Evolutionary conservation across 1,139 yeast genomes (phyloP), one percentile per base, ranked within the genome.

Genomic region (Magnusiomyces clavatus): DNA sequence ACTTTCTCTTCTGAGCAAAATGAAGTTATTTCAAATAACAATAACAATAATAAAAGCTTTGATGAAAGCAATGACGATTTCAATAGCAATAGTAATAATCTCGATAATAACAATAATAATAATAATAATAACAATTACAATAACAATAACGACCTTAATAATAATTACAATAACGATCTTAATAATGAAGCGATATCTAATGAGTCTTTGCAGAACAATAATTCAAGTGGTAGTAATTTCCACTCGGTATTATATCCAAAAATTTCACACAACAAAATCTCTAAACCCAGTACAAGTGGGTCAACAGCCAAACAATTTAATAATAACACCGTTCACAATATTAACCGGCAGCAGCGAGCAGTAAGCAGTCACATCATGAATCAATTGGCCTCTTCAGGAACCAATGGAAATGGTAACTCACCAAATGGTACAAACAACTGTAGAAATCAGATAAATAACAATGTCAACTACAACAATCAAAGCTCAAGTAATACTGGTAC

Each of bases 271-370:
- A 29, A 35, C 5, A 43, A 43, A 16, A 43, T 43, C 14, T 43
- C 46, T 5, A 43, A 43, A 31, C 19, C 46, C 13, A 43, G 13
- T 17, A 14, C 29, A n/a, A 35, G 34, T 29, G 46, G 46, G 34
- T 24, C 31, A 24, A 24, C 31, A 24, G 31, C 8, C 8, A 24
- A 24, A 24, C 31, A 24, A 24, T 24, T 24, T 24, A 24, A 24
- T 24, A 24, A 24, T 24, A 8, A 8, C 8, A 24, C 31, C 31
- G 13, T 16, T 16, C 29, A 43, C 14, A 11, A 6, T 12, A 12
- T 41, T 5, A 44, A 34, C 14, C 48, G 38, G 37, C 48, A 45
- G 12, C 48, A 45, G 20, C 48, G 34, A 12, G 41, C 40, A 6
- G 35, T 37, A 16, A 20, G 13, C 20, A 41, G 34, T 11, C 42